Base-by-base conservation (phyloP, 208 protist genomes). In the Crithidia fasciculata region DNA sequence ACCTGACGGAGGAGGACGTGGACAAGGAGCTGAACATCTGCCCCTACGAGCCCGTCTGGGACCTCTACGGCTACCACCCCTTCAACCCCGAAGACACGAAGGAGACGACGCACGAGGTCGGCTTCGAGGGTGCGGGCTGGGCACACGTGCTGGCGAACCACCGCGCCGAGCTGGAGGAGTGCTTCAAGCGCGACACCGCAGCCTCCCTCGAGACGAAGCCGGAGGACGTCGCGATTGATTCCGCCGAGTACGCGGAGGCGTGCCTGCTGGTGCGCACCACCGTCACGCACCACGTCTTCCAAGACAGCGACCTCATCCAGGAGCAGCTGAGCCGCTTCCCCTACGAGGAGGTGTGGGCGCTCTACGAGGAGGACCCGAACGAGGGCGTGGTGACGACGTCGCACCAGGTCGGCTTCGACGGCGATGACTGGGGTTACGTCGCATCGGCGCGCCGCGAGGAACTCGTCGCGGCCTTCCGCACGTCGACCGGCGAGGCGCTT, bases 361-460 rank as follows among this genome's bases (percentile, higher is more conserved):
- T 87, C 41, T 87, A 87, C 65, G 72, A 72, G 47, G 74, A 82
- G 55, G 68, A 70, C 49, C 76, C 76, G 36, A 65, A 75, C 37
- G 41, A 58, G 52, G 39, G 44, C 16, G 71, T 59, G 72, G 65
- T 50, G 3, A 57, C 64, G 47, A 89, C 89, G 9, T 77, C 52
- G 39, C 85, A 92, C 75, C 74, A 85, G 59, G 77, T 91, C 12
- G 85, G 73, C 62, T 95, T 95, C 65, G 86, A 93, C 43, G 90
- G 90, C 61, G 88, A 90, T 5, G 84, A 83, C 76, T 95, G 90
- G 88, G 68, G 18, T 4, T 79, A 86, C 55, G 79, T 91, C 44
- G 13, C 90, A 67, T 37, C 78, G 28, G 68, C 54, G 15, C 77
- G 64, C 50, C 52, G 78, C 44, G 41, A 64, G 12, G 74, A 64